Evolutionary conservation across 169 alveolate genomes (phyloP).

Genomic region (Plasmodium gonderi): DNA sequence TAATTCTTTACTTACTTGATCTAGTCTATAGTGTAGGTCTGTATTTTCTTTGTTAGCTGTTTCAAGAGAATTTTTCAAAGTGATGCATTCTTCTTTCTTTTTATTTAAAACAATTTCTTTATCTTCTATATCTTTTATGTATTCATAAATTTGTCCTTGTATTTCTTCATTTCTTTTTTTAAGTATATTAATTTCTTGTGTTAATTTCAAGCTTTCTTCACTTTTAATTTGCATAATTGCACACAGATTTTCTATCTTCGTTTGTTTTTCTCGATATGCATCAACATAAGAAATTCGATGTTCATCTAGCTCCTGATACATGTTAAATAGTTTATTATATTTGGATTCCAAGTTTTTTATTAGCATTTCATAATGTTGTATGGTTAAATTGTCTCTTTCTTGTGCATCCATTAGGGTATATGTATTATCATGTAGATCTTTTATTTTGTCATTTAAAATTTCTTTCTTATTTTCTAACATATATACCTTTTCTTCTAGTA

Average conservation of each 20-base stretch:
- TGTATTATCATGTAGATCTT: conserved; percentile 59
- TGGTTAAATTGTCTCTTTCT: conserved; percentile 57
- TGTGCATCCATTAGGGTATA: conserved; percentile 35
- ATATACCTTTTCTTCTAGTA: conserved; percentile 36
- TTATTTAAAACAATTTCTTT: conserved; percentile 41
- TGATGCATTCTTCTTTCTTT: conserved; percentile 55
- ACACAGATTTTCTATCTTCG: conserved; percentile 56
- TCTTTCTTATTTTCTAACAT: conserved; percentile 42
- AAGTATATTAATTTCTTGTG: conserved; percentile 54
- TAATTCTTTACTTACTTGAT: background rate
- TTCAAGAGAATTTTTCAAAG: background rate
- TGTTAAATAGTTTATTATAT: conserved; percentile 66
- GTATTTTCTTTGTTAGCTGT: conserved; percentile 24
- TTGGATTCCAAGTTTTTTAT: conserved; percentile 61
- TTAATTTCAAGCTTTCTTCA: conserved; percentile 63
- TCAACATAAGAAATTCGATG: conserved; percentile 70
- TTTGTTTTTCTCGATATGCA: conserved; percentile 71
- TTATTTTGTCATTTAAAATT: conserved; percentile 44
- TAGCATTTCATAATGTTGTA: conserved; percentile 62
- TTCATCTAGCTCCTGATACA: conserved; percentile 75
- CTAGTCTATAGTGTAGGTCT: conserved; percentile 8
- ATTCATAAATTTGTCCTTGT: conserved; percentile 74
- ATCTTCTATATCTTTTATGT: conserved; percentile 61
- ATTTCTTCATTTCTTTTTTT: conserved; percentile 64
- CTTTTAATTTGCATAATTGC: conserved; percentile 73